Percentiles rank a stretch among this genome's conserved stretches.
Conservation (phyloP, 768 basidiomycete genomes). For the Phlegmacium glaucopus region DNA sequence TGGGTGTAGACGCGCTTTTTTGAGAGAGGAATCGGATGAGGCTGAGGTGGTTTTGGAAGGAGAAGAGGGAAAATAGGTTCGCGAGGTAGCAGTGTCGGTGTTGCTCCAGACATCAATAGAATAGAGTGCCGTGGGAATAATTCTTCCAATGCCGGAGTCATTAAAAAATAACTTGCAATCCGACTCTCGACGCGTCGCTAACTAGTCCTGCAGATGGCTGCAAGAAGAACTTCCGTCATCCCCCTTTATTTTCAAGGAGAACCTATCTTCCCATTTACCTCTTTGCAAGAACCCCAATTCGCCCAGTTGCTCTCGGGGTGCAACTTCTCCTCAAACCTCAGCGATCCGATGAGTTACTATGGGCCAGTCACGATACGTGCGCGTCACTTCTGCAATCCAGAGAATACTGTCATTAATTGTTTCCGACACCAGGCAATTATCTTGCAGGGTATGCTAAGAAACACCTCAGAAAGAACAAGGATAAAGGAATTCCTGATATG, state of each 20-base stretch:
- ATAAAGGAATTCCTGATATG: background rate
- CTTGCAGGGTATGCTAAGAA: conserved; percentile 17
- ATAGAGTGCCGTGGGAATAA: too few relatives aligned
- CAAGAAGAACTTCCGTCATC: too few relatives aligned
- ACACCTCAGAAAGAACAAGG: conserved; percentile 7
- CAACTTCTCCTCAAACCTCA: conserved; percentile 13
- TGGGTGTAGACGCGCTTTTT: conserved; percentile 49
- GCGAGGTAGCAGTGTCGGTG: conserved; percentile 72
- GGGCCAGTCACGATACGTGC: conserved; percentile 21
- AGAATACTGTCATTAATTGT: background rate
- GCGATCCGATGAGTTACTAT: conserved; percentile 13
- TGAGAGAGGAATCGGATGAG: conserved; percentile 60
- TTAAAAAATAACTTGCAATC: too few relatives aligned
- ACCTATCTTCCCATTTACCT: too few relatives aligned
- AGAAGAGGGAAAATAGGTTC: conserved; percentile 61
- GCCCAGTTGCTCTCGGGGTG: conserved; percentile 7
- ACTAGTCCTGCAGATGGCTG: too few relatives aligned
- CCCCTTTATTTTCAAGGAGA: too few relatives aligned
- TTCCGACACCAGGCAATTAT: conserved; percentile 15
- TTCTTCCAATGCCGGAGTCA: too few relatives aligned
- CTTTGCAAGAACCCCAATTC: conserved; percentile 8
- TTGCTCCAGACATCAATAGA: conserved; percentile 42
- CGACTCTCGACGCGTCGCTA: too few relatives aligned
- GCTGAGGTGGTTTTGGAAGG: conserved; percentile 62
- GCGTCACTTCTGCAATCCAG: background rate